Percentiles rank a stretch among this genome's conserved stretches.
Evolutionary conservation across 805 yeast genomes (phyloP).

Genomic region (Sugiyamaella lignohabitans): DNA sequence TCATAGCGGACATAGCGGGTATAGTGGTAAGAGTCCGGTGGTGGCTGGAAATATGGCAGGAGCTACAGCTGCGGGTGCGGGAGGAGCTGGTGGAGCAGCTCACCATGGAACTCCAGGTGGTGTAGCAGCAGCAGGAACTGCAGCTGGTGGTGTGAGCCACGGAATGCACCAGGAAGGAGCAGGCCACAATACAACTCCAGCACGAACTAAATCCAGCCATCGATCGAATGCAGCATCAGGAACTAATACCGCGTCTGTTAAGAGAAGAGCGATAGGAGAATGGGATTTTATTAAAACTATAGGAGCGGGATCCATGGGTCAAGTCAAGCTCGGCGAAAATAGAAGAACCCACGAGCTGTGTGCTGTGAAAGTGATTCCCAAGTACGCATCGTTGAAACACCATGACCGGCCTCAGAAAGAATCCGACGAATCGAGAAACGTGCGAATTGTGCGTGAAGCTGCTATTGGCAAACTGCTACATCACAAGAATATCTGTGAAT

Average conservation of each 20-base stretch:
- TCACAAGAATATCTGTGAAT: constrained; percentile 87
- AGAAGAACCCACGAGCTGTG: constrained; percentile 64
- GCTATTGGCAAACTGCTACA: constrained; percentile 83
- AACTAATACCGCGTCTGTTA: constrained; percentile 7
- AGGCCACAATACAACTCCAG: neutral
- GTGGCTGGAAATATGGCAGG: too few species aligned
- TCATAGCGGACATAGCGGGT: neutral
- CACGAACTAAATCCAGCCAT: neutral
- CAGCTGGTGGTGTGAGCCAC: too few species aligned
- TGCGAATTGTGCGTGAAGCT: constrained; percentile 90
- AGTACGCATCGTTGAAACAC: constrained; percentile 57
- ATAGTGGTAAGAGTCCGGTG: neutral
- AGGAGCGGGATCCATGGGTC: constrained; percentile 99
- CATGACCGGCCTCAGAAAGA: constrained; percentile 46
- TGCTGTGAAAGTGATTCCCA: constrained; percentile 86
- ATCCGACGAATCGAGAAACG: constrained; percentile 76
- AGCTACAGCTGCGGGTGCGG: too few species aligned
- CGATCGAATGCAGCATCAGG: neutral
- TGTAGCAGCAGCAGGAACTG: too few species aligned
- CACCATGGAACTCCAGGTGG: too few species aligned
- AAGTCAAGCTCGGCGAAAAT: constrained; percentile 89
- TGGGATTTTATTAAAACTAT: constrained; percentile 94
- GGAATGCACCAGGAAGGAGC: neutral
- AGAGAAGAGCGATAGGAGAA: constrained; percentile 86
- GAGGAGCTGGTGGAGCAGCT: neutral